Evolutionary conservation across 2,329 filamentous ascomycete species (phyloP), one percentile per base, ranked within the genome.

Genomic region (Trichoderma sp.): DNA sequence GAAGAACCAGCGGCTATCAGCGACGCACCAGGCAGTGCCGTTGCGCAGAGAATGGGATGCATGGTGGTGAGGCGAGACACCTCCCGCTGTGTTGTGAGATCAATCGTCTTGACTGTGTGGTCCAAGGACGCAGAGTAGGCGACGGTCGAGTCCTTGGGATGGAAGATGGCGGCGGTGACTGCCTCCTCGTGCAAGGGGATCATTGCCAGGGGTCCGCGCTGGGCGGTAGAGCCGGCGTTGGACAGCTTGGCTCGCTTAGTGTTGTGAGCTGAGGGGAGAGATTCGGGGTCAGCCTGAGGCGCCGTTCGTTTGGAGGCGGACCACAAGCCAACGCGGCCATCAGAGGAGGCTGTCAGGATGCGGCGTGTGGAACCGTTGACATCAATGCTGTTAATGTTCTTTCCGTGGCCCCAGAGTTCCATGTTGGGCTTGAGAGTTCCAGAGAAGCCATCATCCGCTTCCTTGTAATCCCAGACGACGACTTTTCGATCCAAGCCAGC

Each of bases 101-200:
- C 96, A 84, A 97, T 92, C 0, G 96, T 98, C 74, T 92, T 91
- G 76, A 98, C 85, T 1, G 93, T 93, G 85, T 97, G 95, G 84
- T 99, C 97, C 84, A 93, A 92, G 20, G 94, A 97, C 26, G 91
- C 90, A 1, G 94, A 95, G 85, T 99, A 98, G 61, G 93, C 95
- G 53, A 98, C 93, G 15, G 93, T 97, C 12, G 90, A 83, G 82
- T 98, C 95, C 68, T 89, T 87, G 5, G 91, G 91, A 81, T 97
- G 93, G 84, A 99, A 98, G 62, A 94, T 87, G 47, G 92, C 92
- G 68, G 91, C 92, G 1, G 93, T 93, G 58, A 95, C 93, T 58
- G 92, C 88, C 12, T 90, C 87, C 70, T 88, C 88, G 86, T 98
- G 92, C 68, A 90, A 88, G 17, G 88, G 83, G 72, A 97, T 87